Percentiles rank a stretch among this genome's conserved stretches.
Evolutionary conservation across 148 eudicot species (phyloP).

Genomic region (Chenopodium quinoa): DNA sequence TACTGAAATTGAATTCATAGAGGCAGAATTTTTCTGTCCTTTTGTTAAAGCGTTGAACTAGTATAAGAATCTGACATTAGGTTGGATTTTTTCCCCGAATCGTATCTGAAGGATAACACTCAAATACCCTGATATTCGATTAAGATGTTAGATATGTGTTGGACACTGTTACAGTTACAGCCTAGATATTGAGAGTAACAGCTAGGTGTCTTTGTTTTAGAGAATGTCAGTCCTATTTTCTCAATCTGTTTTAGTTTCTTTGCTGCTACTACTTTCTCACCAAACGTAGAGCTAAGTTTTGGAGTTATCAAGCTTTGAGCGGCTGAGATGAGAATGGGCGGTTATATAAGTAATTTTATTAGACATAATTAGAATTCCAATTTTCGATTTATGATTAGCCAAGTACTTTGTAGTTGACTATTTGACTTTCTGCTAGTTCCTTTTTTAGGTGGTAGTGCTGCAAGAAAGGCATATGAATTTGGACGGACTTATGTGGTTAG

Average conservation of each 20-base stretch:
- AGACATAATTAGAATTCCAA: not conserved
- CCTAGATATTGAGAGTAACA: not conserved
- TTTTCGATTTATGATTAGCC: not conserved
- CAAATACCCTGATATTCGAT: too few species aligned
- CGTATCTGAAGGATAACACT: too few species aligned
- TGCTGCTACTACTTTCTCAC: too few species aligned
- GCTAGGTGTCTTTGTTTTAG: not conserved
- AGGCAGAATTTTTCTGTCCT: too few species aligned
- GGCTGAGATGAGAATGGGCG: not conserved
- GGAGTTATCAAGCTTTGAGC: not conserved
- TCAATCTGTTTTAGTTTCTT: not conserved
- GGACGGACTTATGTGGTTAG: conserved; percentile 82
- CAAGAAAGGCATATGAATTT: conserved; percentile 71
- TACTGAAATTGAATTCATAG: too few species aligned
- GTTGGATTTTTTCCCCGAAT: too few species aligned
- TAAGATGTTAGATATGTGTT: not conserved
- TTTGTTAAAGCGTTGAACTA: too few species aligned
- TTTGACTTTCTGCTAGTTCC: conserved; percentile 19
- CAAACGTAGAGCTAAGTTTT: not conserved
- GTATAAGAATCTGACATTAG: too few species aligned
- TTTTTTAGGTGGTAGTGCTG: conserved; percentile 55
- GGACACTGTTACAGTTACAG: not conserved
- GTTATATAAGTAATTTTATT: not conserved
- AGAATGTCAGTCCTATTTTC: not conserved
- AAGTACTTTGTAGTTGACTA: not conserved